Evolutionary conservation across 805 yeast species (phyloP), one percentile per base, ranked within the genome.

Genomic region (Lachancea sp.): DNA sequence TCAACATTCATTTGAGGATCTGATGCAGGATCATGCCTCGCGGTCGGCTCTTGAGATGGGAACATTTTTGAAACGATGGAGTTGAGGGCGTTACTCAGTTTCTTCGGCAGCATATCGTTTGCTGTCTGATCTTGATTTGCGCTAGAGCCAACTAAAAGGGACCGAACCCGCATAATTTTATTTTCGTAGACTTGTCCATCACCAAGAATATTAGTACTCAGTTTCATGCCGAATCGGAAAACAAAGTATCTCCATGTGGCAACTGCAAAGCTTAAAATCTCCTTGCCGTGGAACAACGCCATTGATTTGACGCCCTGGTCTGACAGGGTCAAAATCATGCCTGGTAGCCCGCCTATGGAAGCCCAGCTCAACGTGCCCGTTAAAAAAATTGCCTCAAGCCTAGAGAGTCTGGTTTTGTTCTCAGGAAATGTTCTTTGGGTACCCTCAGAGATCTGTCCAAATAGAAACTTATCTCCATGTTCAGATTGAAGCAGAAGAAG

Each of bases 331-430:
- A 91, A 67, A 40, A 91, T 77, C 55, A 87, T 67, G 0, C 99
- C 99, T 0, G 98, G 97, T 6, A 91, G 63, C 0, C 99, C 99
- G n/a, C 95, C 87, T 2, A 88, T 67, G n/a, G 82, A 73, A 5
- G 74, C 62, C 96, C 96, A 91, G 44, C 74, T 64, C 10, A 85
- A 49, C n/a, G 68, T 69, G 2, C 99, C 99, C 0, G 96, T 81
- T 3, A 93, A 57, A 56, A 86, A 90, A 3, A 91, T 68, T 31
- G 79, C 77, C 39, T 75, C 72, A 27, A 87, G 63, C 49, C 77
- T 81, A 1, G 81, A 72, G 12, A 85, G 63, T 38, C 74, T 71
- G 20, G 81, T 59, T 37, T 78, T 77, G 50, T 76, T 71, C 51
- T 83, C 88, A 47, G 77, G 76, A 42, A 87, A 64, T 2, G 77